Evolutionary conservation across 1,284 basidiomycete genomes (phyloP).

Genomic region (Ganoderma leucocontextum): DNA sequence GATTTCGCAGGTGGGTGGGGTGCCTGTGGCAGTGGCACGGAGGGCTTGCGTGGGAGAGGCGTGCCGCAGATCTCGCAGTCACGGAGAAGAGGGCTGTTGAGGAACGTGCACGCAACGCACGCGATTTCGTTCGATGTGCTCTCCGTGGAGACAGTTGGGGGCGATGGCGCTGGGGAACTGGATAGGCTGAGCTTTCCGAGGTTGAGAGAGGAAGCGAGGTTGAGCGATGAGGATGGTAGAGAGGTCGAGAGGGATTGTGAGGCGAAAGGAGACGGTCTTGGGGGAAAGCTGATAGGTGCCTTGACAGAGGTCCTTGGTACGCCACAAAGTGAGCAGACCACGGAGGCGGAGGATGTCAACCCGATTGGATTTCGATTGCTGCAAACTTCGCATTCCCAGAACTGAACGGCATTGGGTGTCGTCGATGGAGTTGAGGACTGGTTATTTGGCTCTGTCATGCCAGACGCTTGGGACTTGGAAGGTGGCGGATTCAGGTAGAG

Average conservation of each 20-base stretch:
- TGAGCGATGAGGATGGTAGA: slow-evolving; percentile 44
- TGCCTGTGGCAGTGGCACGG: slow-evolving; percentile 33
- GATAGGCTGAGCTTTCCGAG: slow-evolving; percentile 35
- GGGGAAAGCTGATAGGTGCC: slow-evolving; percentile 33
- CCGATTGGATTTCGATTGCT: slow-evolving; percentile 82
- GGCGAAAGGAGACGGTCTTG: slow-evolving; percentile 37
- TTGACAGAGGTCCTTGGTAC: slow-evolving; percentile 60
- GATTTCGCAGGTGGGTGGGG: slow-evolving; percentile 54
- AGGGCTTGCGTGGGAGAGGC: slow-evolving; percentile 53
- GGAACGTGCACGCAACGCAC: slow-evolving; percentile 92
- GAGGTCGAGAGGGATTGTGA: slow-evolving; percentile 45
- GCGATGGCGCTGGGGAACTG: slow-evolving; percentile 36
- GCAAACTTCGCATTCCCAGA: slow-evolving; percentile 90
- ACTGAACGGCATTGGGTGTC: slow-evolving; percentile 47
- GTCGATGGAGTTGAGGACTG: slow-evolving; percentile 28
- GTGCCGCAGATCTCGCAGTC: slow-evolving; percentile 92
- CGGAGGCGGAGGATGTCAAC: slow-evolving; percentile 64
- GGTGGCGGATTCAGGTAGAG: slow-evolving; percentile 61
- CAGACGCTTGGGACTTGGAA: slow-evolving; percentile 12
- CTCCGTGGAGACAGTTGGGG: slow-evolving; percentile 25
- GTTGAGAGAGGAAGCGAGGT: slow-evolving; percentile 39
- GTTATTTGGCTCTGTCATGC: neutral
- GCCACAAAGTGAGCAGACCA: slow-evolving; percentile 78
- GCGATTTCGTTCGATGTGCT: slow-evolving; percentile 49
- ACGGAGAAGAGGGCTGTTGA: slow-evolving; percentile 83